phyloP scores from a whole-genome alignment of 1,284 basidiomycete genomes.

The Violaceomyces palustris region DNA sequence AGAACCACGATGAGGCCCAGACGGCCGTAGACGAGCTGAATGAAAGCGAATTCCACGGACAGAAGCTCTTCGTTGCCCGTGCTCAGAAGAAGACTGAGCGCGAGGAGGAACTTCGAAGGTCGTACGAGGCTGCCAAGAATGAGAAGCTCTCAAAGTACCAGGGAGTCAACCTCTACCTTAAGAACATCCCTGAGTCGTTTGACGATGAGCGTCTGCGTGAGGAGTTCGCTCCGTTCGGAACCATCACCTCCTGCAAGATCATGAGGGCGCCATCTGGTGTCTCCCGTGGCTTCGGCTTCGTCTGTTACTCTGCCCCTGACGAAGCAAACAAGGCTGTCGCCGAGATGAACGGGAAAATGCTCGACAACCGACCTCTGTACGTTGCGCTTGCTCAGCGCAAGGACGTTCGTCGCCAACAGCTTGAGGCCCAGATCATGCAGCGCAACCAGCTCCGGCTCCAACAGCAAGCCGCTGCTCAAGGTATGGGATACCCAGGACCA shows the following conservation, averaged over 20 bases:
- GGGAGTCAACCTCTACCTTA: conserved; percentile 98
- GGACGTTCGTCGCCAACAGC: conserved; percentile 94
- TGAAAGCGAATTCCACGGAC: conserved; percentile 78
- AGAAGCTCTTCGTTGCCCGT: conserved; percentile 90
- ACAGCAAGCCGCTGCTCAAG: conserved; percentile 51
- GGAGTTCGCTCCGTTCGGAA: conserved; percentile 91
- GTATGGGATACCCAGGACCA: conserved; percentile 49
- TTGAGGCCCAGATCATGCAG: conserved; percentile 75
- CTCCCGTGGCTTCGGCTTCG: conserved; percentile 96
- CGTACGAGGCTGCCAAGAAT: conserved; percentile 89
- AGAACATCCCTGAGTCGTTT: conserved; percentile 64
- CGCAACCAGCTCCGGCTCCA: conserved; percentile 53
- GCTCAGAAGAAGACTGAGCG: conserved; percentile 99
- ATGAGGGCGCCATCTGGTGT: conserved; percentile 79
- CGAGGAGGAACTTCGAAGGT: conserved; percentile 89
- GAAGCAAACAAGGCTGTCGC: conserved; percentile 99
- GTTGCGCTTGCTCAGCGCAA: conserved; percentile 98
- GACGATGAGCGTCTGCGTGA: conserved; percentile 53
- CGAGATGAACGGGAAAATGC: conserved; percentile 99
- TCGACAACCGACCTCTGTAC: conserved; percentile 96
- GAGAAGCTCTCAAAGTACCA: conserved; percentile 98
- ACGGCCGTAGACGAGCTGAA: conserved; percentile 84
- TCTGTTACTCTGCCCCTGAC: conserved; percentile 96
- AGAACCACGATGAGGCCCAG: conserved; percentile 84
- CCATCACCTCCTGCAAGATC: conserved; percentile 97